phyloP scores from a whole-genome alignment of 176 grass and related monocot genomes.

The Hordeum marinum region DNA sequence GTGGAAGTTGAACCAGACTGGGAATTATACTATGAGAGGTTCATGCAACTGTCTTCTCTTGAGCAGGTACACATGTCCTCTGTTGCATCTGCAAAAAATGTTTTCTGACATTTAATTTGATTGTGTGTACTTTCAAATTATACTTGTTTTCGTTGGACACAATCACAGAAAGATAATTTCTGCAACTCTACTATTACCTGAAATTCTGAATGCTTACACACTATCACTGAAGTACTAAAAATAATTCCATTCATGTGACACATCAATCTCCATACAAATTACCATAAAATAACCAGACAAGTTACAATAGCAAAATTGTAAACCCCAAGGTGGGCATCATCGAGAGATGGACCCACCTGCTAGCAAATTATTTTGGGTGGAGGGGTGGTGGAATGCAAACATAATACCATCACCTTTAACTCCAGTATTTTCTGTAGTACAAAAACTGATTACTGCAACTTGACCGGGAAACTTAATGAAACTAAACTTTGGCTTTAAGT shows the following conservation, averaged over 20 bases:
- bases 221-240: background rate
- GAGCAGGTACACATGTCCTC: slow-evolving; percentile 59
- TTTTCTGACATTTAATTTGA: background rate
- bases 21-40: slow-evolving; percentile 95
- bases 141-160: slow-evolving; percentile 1
- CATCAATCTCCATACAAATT: background rate
- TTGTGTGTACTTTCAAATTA: background rate
- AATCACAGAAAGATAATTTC: background rate
- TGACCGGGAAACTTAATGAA: background rate
- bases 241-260: background rate
- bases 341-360: background rate
- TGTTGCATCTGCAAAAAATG: slow-evolving; percentile 1
- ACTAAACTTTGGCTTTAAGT: background rate
- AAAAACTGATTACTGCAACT: background rate
- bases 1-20: slow-evolving; percentile 94
- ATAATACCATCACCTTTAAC: background rate
- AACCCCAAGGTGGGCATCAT: background rate
- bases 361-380: background rate
- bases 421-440: background rate
- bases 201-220: slow-evolving; percentile 4
- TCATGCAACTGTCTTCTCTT: slow-evolving; percentile 82
- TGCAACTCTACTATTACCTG: background rate
- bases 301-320: background rate
- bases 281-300: too few relatives aligned
- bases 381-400: background rate